Evolutionary conservation across 2,329 filamentous ascomycete species (phyloP), one percentile per base, ranked within the genome.

Genomic region (Claviceps fusiformis): DNA sequence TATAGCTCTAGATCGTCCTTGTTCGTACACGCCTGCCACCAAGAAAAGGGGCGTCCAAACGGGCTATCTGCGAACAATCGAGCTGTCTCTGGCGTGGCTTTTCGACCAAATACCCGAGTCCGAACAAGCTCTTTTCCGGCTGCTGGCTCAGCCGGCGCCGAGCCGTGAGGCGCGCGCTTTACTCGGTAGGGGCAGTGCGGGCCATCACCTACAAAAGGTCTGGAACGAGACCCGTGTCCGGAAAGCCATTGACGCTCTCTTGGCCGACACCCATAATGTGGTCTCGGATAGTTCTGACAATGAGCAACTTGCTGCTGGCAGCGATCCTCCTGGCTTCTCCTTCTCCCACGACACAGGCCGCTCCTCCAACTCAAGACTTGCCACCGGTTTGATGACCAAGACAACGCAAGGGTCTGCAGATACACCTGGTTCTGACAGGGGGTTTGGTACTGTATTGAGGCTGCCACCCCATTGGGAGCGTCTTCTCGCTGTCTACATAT

Each of bases 1-100:
- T 69, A 74, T 75, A 7, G 73, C 78, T 5, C 79, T 85, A 57
- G 80, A 78, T 54, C 76, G 86, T 51, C 67, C 74, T 39, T 91
- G 87, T 66, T 83, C 83, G 17, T 91, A 90, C 66, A 81, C 85
- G 58, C 78, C 84, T 54, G 82, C 81, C 54, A 82, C 85, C 8
- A 89, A 88, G 68, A 89, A 89, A 67, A 77, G 87, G 59, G 87
- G 87, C 4, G 81, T 91, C 11, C 86, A 86, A 62, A 87, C 87
- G n/a, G 87, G 87, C 17, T 89, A 90, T 63, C 84, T 91, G 54
- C 79, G 86, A 39, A 85, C 85, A 0, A 73, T 91, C 19, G 87
- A 91, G 67, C 68, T 86, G 47, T 78, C 83, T 10, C 74, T 87
- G 54, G 83, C 82, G 13, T 82, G 82, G 73, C 70, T 86, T 1